Evolutionary conservation across 2,329 filamentous ascomycete genomes (phyloP), one percentile per base, ranked within the genome.

Genomic region (Fusarium sp.): DNA sequence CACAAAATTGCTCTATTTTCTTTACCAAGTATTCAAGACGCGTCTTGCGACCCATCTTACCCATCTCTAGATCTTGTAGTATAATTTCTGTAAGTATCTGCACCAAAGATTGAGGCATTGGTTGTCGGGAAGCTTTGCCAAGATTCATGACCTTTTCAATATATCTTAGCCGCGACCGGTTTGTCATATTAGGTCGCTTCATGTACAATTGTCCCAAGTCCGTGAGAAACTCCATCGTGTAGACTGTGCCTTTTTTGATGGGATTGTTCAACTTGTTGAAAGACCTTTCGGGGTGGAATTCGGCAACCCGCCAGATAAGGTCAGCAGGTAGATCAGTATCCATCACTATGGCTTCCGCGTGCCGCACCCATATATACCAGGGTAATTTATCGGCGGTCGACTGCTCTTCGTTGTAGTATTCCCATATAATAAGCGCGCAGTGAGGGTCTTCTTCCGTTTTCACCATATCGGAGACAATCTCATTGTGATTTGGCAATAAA

Each of bases 281-380:
- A 12, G 54, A 43, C 18, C 39, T 53, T 37, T 41, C 25, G 21
- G 67, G 65, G 21, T 64, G 46, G 19, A 76, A 62, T 31, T 73
- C 64, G 21, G 80, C 62, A 21, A 78, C 56, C 28, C 70, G 61
- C 78, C 78, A 80, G 12, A 79, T 67, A 10, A 69, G 52, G 18
- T 31, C 21, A 12, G 68, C 34, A 9, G 65, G 57, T 14, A 80
- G 37, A 8, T 70, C 50, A 6, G 73, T 60, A 53, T 81, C 78
- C 39, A 74, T 74, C 62, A 81, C 75, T 62, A 82, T 77, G 26
- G 57, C 49, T 41, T 80, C 70, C 6, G 75, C 44, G 55, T 81
- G 76, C 6, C 69, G 71, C 19, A 58, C 61, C 81, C 80, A 82
- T 14, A 70, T 51, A 16, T 71, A 70, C 78, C 79, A 82, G 18